Conservation (phyloP, 2,329 filamentous ascomycete species). For the Aspergillus piperis region DNA sequence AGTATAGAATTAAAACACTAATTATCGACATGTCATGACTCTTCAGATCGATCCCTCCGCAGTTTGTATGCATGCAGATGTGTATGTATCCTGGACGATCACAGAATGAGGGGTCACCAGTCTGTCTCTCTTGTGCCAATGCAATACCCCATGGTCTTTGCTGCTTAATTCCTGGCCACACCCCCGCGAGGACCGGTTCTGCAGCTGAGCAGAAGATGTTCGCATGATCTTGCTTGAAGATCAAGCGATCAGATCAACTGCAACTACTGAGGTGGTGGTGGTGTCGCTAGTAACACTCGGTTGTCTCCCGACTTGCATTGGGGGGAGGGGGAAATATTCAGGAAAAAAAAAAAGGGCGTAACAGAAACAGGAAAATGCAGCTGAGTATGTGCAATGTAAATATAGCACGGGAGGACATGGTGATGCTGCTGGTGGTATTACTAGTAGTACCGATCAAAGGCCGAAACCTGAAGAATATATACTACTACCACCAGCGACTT, state of each 20-base stretch:
- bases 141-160: too few species aligned
- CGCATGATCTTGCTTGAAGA: conserved; percentile 3
- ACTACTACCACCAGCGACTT: not conserved
- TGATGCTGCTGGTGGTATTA: not conserved
- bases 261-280: not conserved
- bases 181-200: not conserved
- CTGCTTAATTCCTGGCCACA: not conserved
- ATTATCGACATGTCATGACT: too few species aligned
- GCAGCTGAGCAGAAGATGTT: not conserved
- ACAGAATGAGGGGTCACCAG: not conserved
- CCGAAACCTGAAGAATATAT: not conserved
- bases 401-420: not conserved
- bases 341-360: not conserved
- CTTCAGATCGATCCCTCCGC: too few species aligned
- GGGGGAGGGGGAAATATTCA: not conserved
- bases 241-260: conserved; percentile 5
- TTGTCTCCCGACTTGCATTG: not conserved
- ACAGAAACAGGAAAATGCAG: not conserved
- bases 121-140: not conserved
- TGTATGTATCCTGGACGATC: not conserved
- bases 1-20: too few species aligned
- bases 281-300: not conserved
- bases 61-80: too few species aligned
- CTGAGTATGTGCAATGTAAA: not conserved
- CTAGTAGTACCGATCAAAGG: not conserved